Percentiles rank a stretch among this genome's conserved stretches.
phyloP scores from a whole-genome alignment of 345 rosid species.

The Eucalyptus erythrocorys region DNA sequence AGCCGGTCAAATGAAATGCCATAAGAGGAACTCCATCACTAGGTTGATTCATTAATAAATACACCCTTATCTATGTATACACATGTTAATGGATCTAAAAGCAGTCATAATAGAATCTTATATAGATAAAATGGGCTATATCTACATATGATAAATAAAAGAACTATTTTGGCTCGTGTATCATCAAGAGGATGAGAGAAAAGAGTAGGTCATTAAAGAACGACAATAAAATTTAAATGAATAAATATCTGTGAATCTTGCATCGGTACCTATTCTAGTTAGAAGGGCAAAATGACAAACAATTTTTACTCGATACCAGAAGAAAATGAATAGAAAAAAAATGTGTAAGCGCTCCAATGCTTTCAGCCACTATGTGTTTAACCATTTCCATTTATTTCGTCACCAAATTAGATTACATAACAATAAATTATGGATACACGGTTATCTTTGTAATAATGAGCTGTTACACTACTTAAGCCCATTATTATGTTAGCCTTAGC shows the following conservation, averaged over 20 bases:
- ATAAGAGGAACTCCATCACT: background rate
- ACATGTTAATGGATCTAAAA: background rate
- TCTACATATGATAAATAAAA: background rate
- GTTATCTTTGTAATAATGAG: background rate
- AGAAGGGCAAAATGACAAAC: background rate
- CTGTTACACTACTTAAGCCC: background rate
- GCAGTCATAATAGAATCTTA: too few species aligned
- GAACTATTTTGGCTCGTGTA: background rate
- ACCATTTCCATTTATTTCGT: background rate
- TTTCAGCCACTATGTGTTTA: background rate
- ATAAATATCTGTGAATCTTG: background rate
- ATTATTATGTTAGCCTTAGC: background rate
- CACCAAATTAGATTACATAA: background rate
- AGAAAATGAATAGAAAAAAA: too few species aligned
- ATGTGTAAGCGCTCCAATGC: too few species aligned
- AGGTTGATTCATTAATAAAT: background rate
- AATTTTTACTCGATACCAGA: too few species aligned
- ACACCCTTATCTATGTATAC: background rate
- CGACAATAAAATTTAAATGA: background rate
- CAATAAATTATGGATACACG: background rate
- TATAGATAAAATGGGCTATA: too few species aligned
- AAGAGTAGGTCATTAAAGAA: background rate
- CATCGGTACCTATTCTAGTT: too few species aligned
- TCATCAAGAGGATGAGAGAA: background rate
- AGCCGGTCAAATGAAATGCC: background rate